A percentile compares a stretch with the other conserved stretches of the same genome.
Evolutionary conservation across 2,329 filamentous ascomycete genomes (phyloP).

Genomic region (Colletotrichum sp.): DNA sequence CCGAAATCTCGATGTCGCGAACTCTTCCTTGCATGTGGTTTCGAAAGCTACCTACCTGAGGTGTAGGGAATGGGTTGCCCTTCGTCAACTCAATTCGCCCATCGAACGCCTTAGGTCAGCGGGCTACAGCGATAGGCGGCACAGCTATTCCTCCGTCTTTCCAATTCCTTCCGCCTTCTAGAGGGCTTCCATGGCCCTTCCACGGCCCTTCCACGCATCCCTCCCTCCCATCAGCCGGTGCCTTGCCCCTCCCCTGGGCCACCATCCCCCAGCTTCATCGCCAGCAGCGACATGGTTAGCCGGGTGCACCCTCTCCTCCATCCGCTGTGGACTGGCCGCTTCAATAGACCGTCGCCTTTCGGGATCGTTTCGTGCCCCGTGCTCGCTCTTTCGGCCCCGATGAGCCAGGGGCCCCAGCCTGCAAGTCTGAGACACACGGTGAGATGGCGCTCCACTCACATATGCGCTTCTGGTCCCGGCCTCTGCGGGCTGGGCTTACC

Average conservation of each 20-base stretch:
- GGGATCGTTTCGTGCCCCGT: neutral
- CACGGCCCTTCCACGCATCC: slow-evolving; percentile 4
- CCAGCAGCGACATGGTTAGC: neutral
- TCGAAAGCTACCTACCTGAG: neutral
- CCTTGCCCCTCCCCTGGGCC: neutral
- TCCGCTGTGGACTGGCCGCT: neutral
- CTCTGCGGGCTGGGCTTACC: neutral
- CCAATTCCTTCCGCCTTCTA: neutral
- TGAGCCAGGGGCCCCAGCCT: slow-evolving; percentile 6
- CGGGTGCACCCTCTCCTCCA: slow-evolving; percentile 13
- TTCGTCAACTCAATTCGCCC: neutral
- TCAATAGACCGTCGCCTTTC: neutral
- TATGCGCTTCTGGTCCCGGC: neutral
- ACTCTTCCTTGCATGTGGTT: neutral
- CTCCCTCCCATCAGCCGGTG: neutral
- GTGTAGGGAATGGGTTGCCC: neutral
- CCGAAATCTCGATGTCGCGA: neutral
- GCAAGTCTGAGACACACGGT: slow-evolving; percentile 15
- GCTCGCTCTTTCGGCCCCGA: neutral
- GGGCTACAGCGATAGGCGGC: neutral
- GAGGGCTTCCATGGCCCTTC: slow-evolving; percentile 5
- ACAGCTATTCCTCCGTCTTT: neutral
- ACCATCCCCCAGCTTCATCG: neutral
- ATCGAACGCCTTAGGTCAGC: neutral
- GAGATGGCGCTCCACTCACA: slow-evolving; percentile 12